These are phyloP conservation scores for Fusarium lateritium DNA, from an alignment of 2,329 filamentous ascomycete genomes.

Conservation along the genomic window DNA sequence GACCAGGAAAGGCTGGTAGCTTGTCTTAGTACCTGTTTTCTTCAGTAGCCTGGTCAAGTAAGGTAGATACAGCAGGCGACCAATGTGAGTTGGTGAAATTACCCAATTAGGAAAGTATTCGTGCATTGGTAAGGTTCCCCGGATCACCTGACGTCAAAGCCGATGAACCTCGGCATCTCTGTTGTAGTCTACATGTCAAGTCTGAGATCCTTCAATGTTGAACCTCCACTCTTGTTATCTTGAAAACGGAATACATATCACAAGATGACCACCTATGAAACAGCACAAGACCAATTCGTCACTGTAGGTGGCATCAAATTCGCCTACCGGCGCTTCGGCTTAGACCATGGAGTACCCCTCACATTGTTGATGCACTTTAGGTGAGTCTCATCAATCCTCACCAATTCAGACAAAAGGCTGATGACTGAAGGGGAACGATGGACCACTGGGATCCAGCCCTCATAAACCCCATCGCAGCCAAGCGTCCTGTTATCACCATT, in stretches of 20 bases:
- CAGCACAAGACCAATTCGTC: conserved; percentile 49
- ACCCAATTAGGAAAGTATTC: conserved; percentile 18
- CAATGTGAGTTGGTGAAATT: not conserved
- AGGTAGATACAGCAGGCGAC: not conserved
- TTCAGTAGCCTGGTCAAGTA: too few relatives aligned
- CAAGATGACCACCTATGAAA: conserved; percentile 52
- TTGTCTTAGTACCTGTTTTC: too few relatives aligned
- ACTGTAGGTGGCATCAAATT: conserved; percentile 52
- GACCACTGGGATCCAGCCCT: conserved; percentile 61
- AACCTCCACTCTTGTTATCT: not conserved
- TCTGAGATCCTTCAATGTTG: not conserved
- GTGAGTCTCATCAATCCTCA: conserved; percentile 35
- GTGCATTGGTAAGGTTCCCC: conserved; percentile 16
- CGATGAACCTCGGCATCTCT: conserved; percentile 38
- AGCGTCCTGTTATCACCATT: conserved; percentile 61
- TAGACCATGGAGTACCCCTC: conserved; percentile 51
- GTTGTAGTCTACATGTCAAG: not conserved
- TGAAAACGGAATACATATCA: not conserved
- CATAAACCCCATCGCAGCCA: conserved; percentile 60
- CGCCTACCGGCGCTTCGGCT: conserved; percentile 53
- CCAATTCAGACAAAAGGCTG: not conserved
- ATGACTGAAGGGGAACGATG: conserved; percentile 53
- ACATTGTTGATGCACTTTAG: conserved; percentile 53
- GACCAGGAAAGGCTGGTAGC: too few relatives aligned
- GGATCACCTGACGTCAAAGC: conserved; percentile 35